Evolutionary conservation across 73 alveolate species (phyloP), one percentile per base, ranked within the genome.

Genomic region (Symbiodinium pilosum): DNA sequence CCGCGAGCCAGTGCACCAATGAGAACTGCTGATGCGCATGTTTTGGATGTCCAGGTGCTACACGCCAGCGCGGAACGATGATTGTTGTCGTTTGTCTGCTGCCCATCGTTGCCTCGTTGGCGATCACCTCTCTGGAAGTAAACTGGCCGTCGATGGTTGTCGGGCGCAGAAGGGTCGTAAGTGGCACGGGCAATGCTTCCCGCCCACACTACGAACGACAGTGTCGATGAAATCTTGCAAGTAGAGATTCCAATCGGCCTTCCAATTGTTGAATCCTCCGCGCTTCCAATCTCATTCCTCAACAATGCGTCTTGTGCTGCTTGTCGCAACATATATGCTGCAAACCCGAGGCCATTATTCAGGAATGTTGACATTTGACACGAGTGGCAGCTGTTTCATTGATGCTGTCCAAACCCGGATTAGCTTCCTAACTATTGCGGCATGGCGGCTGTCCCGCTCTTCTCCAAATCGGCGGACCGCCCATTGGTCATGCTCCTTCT

Each of bases 221-320:
- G 39, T 91, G 96, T 5, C 96, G 86, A 11, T 68, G 96, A 64
- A 91, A 91, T 20, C 96, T 20, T 41, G 41, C 75, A 42, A 91
- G 38, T 54, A 91, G 34, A 69, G 12, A 69, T 39, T 91, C 96
- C 96, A 91, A 69, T 1, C 96, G 96, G 34, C 34, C 96, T 42
- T 91, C 95, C 36, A 91, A 83, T 21, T 7, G 52, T 83, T 91
- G 4, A 51, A 91, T 68, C 83, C 77, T 64, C 83, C 77, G 39
- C 43, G 75, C 96, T 43, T 91, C 96, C 83, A 85, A 34, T 75
- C 54, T 91, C 96, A 91, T 91, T 91, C 96, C 96, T 91, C 30
- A 42, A 87, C 28, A 9, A 20, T 9, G 59, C 59, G 59, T 47
- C 14, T n/a, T n/a, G n/a, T n/a, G n/a, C n/a, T n/a, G n/a, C n/a